Base-by-base conservation (phyloP, 768 basidiomycete species). In the Lepiota brunneoincarnata region DNA sequence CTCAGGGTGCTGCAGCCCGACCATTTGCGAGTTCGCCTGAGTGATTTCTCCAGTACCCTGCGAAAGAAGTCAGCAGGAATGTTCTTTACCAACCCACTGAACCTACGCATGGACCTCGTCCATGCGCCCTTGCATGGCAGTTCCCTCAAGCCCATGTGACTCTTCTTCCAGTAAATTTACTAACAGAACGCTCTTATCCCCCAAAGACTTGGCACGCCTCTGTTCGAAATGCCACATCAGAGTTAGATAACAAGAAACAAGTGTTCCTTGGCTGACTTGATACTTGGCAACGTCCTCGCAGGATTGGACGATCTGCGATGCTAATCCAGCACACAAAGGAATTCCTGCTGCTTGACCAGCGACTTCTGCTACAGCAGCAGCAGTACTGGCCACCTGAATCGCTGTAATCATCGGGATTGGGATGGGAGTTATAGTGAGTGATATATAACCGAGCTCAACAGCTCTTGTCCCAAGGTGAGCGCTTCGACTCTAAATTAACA, bases 261-360 rank as follows among this genome's bases (percentile, higher is more conserved):
- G 41, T n/a, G n/a, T n/a, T n/a, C n/a, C 12, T 21, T 40, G 35
- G 43, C 58, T 54, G 47, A 81, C 83, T 74, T 81, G 82, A 62
- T 81, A 74, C 18, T 74, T 63, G 18, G 70, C 62, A 17, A 83
- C 71, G 52, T 80, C 68, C 6, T 75, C 69, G 58, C 81, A 84
- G 17, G 71, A 56, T 6, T 64, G 51, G 15, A 68, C 65, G 54
- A 83, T 80, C 51, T 76, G 70, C 55, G 76, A 69, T 6, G 82
- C 58, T 0, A 74, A 55, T 51, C 73, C 64, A 5, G 75, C 76
- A n/a, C 15, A 72, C 75, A 40, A 73, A 3, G 81, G 81, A 2
- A 78, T 67, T 42, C 79, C 78, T 1, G 67, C 71, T 0, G 75
- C 46, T 11, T 75, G 66, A 10, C 73, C 76, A n/a, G 72, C 76